Evolutionary conservation across 2,329 filamentous ascomycete genomes (phyloP).

Genomic region (Lecanicillium sp.): DNA sequence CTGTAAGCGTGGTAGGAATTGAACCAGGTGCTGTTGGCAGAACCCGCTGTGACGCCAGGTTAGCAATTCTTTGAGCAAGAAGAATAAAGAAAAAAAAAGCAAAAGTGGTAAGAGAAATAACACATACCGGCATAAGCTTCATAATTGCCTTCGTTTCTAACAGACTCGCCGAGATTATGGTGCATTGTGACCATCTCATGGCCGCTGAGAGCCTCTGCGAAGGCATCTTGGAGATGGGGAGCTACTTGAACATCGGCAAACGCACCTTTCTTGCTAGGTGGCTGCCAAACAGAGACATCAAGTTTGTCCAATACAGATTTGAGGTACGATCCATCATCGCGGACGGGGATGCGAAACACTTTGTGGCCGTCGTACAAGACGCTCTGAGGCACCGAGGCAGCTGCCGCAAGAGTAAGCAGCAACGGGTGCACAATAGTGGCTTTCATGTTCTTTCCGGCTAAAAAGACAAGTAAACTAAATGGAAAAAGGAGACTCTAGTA

Average conservation of each 20-base stretch:
- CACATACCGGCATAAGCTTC: conserved; percentile 20
- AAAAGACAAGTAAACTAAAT: not conserved
- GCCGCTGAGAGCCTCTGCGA: conserved; percentile 26
- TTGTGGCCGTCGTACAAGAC: conserved; percentile 40
- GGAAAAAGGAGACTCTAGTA: too few relatives aligned
- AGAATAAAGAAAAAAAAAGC: not conserved
- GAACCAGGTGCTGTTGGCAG: conserved; percentile 40
- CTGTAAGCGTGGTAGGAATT: conserved; percentile 46
- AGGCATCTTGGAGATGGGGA: conserved; percentile 27
- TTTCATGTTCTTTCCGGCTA: not conserved
- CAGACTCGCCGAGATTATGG: conserved; percentile 33
- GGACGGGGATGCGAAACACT: conserved; percentile 37
- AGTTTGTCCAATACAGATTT: conserved; percentile 29
- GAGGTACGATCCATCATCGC: conserved; percentile 24
- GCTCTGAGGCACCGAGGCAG: conserved; percentile 10
- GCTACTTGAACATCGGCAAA: conserved; percentile 37
- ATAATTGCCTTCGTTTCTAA: conserved; percentile 29
- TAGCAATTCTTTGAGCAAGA: not conserved
- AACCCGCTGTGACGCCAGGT: conserved; percentile 16
- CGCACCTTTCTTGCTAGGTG: conserved; percentile 27
- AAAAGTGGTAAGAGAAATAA: not conserved
- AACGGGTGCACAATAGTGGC: not conserved
- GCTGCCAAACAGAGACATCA: conserved; percentile 33
- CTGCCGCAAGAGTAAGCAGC: conserved; percentile 2
- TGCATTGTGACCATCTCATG: conserved; percentile 31